Conservation (phyloP, 1,139 yeast genomes). For the Geotrichum macrosporum region DNA sequence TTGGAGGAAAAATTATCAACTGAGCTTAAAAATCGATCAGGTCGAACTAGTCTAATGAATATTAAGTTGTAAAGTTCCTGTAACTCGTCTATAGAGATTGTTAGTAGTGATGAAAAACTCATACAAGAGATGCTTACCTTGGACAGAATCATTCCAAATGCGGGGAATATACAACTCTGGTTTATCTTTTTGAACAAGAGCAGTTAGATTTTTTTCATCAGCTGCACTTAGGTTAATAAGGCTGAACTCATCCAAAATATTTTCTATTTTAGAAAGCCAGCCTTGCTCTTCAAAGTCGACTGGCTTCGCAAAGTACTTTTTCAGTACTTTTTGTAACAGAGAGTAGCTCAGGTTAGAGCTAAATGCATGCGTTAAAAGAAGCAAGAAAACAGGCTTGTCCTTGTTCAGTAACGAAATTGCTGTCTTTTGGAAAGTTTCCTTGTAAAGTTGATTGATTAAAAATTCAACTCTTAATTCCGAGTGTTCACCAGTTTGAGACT, state of each 20-base stretch:
- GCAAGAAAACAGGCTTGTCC: conserved; percentile 49
- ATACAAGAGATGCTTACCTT: conserved; percentile 6
- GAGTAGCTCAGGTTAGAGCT: conserved; percentile 18
- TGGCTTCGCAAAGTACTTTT: conserved; percentile 7
- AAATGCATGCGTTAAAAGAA: conserved; percentile 38
- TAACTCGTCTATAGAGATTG: conserved; percentile 23
- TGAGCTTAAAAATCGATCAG: conserved; percentile 27
- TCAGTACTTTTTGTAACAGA: conserved; percentile 19
- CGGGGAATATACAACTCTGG: conserved; percentile 14
- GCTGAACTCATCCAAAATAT: conserved; percentile 19
- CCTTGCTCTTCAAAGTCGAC: conserved; percentile 15
- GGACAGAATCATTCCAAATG: conserved; percentile 20
- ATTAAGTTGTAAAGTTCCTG: conserved; percentile 24
- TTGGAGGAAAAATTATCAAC: conserved; percentile 23
- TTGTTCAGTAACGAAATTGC: conserved; percentile 49
- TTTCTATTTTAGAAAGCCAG: conserved; percentile 18
- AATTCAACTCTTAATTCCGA: conserved; percentile 29
- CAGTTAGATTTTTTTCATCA: conserved; percentile 87
- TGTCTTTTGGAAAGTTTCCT: conserved; percentile 45
- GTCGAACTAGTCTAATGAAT: conserved; percentile 26
- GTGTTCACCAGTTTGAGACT: conserved; percentile 13
- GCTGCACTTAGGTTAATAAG: conserved; percentile 23
- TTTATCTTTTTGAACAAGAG: conserved; percentile 54
- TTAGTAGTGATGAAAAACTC: conserved; percentile 1
- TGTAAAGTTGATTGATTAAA: conserved; percentile 43